Base-by-base conservation (phyloP, 139 green algal genomes). In the Chlorella sp. region DNA sequence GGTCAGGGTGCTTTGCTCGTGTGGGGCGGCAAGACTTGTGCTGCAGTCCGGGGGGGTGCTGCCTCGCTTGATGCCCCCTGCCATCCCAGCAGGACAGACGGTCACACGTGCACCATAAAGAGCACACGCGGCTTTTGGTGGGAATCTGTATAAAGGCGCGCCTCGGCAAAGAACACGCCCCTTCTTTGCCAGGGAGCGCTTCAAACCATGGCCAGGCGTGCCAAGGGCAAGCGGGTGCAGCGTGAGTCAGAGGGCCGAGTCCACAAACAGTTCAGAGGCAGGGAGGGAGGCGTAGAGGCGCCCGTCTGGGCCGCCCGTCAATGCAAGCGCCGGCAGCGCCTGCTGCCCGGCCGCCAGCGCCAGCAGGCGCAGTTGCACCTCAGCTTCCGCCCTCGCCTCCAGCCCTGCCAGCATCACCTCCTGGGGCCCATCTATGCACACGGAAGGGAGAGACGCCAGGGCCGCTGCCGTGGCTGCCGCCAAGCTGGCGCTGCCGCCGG, bases 211-310 rank as follows among this genome's bases (percentile, higher is more conserved):
- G n/a, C n/a, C n/a, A n/a, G n/a, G n/a, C n/a, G n/a, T n/a, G 9
- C 9, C 48, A 9, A 9, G 48, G 9, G 48, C 48, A 57, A 57
- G 48, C 7, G 9, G 48, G 64, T 28, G 11, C 5, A 71, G 21
- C 64, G 32, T 36, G 19, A 22, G 24, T 68, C 32, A 85, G 79
- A 32, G 53, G 75, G 26, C 26, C 0, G 79, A 85, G 30, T 89
- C 48, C 3, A 90, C 87, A 86, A 86, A 86, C 15, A 90, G 64
- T 39, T 90, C 87, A 14, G 36, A 37, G 0, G 57, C 37, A 9
- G 87, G 34, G 3, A 90, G 87, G 1, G 21, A 32, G 64, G 37
- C 79, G 30, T 90, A 90, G 64, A 37, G 78, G 30, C 40, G 30
- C 12, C 78, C 78, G 12, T 86, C 87, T 0, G 32, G 64, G 64